Base-by-base conservation (phyloP, 75 land plant species). In the Cryptomeria japonica region DNA sequence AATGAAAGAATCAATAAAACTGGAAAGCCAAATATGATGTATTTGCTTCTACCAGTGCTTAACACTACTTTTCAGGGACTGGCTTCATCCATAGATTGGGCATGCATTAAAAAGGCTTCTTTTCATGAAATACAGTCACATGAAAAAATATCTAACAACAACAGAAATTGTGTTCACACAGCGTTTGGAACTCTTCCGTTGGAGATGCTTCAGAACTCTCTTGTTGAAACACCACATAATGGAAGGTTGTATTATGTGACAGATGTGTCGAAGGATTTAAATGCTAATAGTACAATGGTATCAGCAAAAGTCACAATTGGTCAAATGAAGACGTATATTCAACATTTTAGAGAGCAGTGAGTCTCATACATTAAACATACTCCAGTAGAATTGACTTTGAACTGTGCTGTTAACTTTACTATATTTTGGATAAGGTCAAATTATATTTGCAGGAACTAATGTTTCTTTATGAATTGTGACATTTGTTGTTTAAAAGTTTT, bases 141-240 rank as follows among this genome's bases (percentile, higher is more conserved):
- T 51, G 14, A 3, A 15, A 72, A 18, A 68, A 76, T 46, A 47
- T 55, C 9, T 86, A 36, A 46, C 31, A 39, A 44, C 19, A 41
- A n/a, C 28, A 61, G 53, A 13, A 51, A 51, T 51, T 51, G 53
- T 51, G 32, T 93, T 16, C 90, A 88, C 11, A 93, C 92, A 44
- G 85, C 90, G n/a, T 80, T 83, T 73, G 90, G 86, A 51, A 32
- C 34, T 14, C 68, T 88, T 2, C 88, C 93, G 68, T 42, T 84
- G 19, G 91, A 92, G 76, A 85, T 84, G 49, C 82, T 92, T 32
- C 46, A 88, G n/a, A 89, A 93, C 86, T 85, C 93, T 79, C 56
- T 95, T 32, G 94, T 96, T 0, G 85, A 80, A 58, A 93, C 97
- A 6, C 92, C 93, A 80, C 97, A 96, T 87, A 96, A 89, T 88